phyloP scores from a whole-genome alignment of 371 early-diverging fungal genomes.

The Mortierella sp. region DNA sequence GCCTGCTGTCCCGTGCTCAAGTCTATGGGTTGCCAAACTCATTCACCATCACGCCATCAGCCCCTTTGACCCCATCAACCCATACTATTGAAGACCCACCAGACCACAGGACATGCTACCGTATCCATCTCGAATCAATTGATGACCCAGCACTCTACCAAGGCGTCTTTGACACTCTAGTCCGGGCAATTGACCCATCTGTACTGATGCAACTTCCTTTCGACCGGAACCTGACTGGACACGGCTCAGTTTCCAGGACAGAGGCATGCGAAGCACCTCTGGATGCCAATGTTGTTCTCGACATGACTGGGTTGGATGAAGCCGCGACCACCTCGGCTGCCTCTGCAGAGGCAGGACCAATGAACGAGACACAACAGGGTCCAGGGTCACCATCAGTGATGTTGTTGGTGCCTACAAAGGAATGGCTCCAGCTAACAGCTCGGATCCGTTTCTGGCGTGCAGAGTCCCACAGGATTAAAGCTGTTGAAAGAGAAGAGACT shows the following conservation, averaged over 20 bases:
- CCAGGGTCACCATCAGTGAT: constrained; percentile 5
- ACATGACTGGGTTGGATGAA: constrained; percentile 20
- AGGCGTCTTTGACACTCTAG: constrained; percentile 13
- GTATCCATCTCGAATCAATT: constrained; percentile 40
- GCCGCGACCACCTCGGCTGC: neutral
- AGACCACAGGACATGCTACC: constrained; percentile 18
- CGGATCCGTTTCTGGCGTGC: constrained; percentile 44
- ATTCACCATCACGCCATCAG: neutral
- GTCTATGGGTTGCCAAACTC: constrained; percentile 25
- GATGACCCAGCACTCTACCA: constrained; percentile 8
- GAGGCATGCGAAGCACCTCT: constrained; percentile 20
- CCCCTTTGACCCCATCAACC: neutral
- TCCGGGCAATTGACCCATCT: constrained; percentile 18
- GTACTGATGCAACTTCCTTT: constrained; percentile 28
- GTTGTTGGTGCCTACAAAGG: constrained; percentile 30
- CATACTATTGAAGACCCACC: too few species aligned
- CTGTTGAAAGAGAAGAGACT: constrained; percentile 25
- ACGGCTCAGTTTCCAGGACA: constrained; percentile 32
- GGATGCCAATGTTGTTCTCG: constrained; percentile 24
- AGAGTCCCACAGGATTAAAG: constrained; percentile 45
- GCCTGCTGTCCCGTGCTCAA: constrained; percentile 29
- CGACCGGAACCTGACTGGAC: constrained; percentile 41
- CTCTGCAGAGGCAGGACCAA: neutral
- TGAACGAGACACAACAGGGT: neutral
- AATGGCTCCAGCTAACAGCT: constrained; percentile 29